Evolutionary conservation across 2,329 filamentous ascomycete genomes (phyloP).

Genomic region (Verticillium alfalfae): DNA sequence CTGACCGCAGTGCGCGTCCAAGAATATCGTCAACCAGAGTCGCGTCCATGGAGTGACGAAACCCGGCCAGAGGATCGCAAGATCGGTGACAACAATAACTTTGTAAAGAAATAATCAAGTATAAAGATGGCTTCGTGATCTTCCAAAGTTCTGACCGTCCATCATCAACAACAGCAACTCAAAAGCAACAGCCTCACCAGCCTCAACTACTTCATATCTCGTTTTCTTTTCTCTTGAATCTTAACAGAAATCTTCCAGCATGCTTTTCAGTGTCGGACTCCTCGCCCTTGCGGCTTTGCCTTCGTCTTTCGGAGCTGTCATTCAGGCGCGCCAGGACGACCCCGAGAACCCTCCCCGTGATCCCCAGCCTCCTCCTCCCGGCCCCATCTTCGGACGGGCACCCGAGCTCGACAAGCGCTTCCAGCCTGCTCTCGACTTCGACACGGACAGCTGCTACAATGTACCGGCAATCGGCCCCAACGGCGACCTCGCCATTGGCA

Average conservation of each 20-base stretch:
- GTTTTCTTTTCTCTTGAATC: not conserved
- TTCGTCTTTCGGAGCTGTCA: not conserved
- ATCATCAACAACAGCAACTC: not conserved
- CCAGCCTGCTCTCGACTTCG: constrained; percentile 24
- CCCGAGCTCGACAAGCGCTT: not conserved
- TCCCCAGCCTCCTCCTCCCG: not conserved
- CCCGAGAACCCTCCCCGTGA: not conserved
- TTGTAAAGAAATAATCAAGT: not conserved
- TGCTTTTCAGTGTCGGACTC: not conserved
- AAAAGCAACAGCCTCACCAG: not conserved
- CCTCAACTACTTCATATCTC: not conserved
- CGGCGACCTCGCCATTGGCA: not conserved
- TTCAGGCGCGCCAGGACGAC: not conserved
- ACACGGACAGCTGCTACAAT: constrained; percentile 31
- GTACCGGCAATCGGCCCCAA: constrained; percentile 26
- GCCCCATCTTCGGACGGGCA: not conserved
- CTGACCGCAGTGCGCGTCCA: not conserved
- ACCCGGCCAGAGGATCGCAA: not conserved
- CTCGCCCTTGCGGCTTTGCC: not conserved
- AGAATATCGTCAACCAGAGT: not conserved
- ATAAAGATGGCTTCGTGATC: not conserved
- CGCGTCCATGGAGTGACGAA: not conserved
- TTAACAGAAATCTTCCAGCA: not conserved
- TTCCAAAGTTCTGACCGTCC: not conserved
- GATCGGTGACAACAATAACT: not conserved